These are phyloP conservation scores for Ascochyta pisi DNA, from an alignment of 2,329 filamentous ascomycete species.

Conservation along the genomic window DNA sequence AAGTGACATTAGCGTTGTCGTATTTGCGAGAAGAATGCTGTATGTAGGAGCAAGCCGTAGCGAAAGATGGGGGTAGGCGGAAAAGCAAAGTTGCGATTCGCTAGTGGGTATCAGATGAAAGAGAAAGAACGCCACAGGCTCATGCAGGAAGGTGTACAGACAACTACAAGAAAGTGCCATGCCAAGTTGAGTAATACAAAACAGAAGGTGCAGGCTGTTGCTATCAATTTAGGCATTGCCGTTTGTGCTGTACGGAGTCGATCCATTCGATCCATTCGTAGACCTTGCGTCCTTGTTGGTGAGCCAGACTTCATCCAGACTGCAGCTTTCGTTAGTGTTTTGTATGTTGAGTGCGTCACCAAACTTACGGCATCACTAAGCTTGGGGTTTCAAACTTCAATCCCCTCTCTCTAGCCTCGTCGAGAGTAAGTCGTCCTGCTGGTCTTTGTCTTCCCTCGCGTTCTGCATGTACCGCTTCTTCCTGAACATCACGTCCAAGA, in stretches of 20 bases:
- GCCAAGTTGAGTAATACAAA: background rate
- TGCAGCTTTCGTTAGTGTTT: constrained; percentile 41
- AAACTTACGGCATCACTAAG: constrained; percentile 68
- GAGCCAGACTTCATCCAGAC: constrained; percentile 75
- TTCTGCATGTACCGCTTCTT: constrained; percentile 35
- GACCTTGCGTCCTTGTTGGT: constrained; percentile 39
- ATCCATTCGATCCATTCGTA: constrained; percentile 32
- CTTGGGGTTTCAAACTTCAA: constrained; percentile 79
- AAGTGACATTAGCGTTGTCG: background rate
- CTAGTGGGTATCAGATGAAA: constrained; percentile 12
- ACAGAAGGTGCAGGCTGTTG: constrained; percentile 6
- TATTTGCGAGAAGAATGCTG: background rate
- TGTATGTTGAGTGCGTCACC: background rate
- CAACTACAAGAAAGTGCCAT: constrained; percentile 26
- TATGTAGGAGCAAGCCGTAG: background rate
- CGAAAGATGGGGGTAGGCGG: background rate
- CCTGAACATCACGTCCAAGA: constrained; percentile 55
- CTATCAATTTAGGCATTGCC: constrained; percentile 13
- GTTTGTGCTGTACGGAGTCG: constrained; percentile 24
- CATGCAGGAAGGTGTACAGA: constrained; percentile 18
- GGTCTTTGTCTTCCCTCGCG: constrained; percentile 13
- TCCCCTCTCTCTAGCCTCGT: constrained; percentile 75
- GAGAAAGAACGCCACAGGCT: constrained; percentile 7
- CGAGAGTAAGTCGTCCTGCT: constrained; percentile 65
- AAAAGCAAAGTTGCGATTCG: background rate